A percentile compares a stretch with the other conserved stretches of the same genome.
phyloP scores from a whole-genome alignment of 2,329 filamentous ascomycete species.

The Pseudogymnoascus sp. region DNA sequence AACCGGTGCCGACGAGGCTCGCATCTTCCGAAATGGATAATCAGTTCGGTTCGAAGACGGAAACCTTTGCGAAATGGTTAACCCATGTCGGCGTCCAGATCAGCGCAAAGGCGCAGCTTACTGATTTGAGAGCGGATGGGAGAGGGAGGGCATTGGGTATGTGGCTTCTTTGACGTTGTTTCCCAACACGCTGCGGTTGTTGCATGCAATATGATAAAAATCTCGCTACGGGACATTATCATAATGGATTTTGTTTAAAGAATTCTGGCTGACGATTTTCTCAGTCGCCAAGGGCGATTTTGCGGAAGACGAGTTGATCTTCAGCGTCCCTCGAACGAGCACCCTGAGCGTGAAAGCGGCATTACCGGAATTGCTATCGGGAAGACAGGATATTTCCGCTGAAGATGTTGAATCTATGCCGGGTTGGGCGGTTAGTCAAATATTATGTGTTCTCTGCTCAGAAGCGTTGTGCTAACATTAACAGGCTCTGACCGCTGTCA shows the following conservation, averaged over 20 bases:
- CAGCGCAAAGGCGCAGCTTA: slow-evolving; percentile 51
- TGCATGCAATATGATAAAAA: background rate
- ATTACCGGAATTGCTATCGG: slow-evolving; percentile 38
- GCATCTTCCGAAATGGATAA: slow-evolving; percentile 8
- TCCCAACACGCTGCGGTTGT: slow-evolving; percentile 14
- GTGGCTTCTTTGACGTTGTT: slow-evolving; percentile 28
- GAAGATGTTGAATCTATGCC: slow-evolving; percentile 38
- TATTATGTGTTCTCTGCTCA: background rate
- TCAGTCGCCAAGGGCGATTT: slow-evolving; percentile 55
- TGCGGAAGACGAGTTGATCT: slow-evolving; percentile 56
- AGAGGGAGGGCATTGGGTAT: slow-evolving; percentile 59
- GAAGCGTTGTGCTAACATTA: slow-evolving; percentile 15
- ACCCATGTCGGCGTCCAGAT: slow-evolving; percentile 45
- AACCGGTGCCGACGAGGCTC: background rate
- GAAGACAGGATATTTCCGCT: slow-evolving; percentile 22
- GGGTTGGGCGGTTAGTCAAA: slow-evolving; percentile 38
- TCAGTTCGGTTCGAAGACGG: slow-evolving; percentile 33
- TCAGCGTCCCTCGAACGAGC: slow-evolving; percentile 54
- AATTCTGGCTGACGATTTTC: slow-evolving; percentile 14
- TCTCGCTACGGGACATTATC: background rate
- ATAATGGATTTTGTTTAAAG: slow-evolving; percentile 9
- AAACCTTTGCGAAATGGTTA: slow-evolving; percentile 54
- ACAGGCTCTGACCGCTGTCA: slow-evolving; percentile 27
- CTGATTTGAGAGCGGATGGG: slow-evolving; percentile 49
- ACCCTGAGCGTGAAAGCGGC: slow-evolving; percentile 58